Evolutionary conservation across 345 rosid species (phyloP).

Genomic region (Rhizophora mangle): DNA sequence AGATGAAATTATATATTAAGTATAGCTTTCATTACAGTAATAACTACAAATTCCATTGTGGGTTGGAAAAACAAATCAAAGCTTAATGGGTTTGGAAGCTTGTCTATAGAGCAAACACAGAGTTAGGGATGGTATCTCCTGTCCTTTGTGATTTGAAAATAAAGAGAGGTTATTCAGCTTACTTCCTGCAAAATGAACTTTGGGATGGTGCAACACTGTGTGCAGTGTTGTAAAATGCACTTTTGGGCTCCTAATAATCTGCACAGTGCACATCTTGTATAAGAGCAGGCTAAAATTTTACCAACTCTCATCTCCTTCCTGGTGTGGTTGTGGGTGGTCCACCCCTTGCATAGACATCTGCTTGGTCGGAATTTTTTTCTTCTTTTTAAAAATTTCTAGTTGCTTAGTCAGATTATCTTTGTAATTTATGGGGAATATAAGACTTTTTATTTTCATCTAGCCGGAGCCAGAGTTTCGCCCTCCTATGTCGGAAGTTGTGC

Average conservation of each 20-base stretch:
- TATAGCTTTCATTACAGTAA: not conserved
- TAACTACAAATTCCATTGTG: too few relatives aligned
- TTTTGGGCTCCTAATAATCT: too few relatives aligned
- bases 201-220: not conserved
- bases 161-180: not conserved
- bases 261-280: too few relatives aligned
- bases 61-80: too few relatives aligned
- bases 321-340: not conserved
- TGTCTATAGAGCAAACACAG: too few relatives aligned
- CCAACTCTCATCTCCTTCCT: not conserved
- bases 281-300: not conserved
- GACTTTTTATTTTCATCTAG: constrained; percentile 32
- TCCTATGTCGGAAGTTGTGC: constrained; percentile 99
- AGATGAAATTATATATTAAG: not conserved
- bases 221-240: too few relatives aligned
- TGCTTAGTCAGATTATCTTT: not conserved
- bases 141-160: too few relatives aligned
- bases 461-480: constrained; percentile 99
- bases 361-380: not conserved
- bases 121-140: too few relatives aligned
- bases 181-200: not conserved
- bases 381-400: too few relatives aligned
- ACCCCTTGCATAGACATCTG: not conserved
- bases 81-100: too few relatives aligned
- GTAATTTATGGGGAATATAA: not conserved